Base-by-base conservation (phyloP, 148 eudicot species). In the Cornus suecica region DNA sequence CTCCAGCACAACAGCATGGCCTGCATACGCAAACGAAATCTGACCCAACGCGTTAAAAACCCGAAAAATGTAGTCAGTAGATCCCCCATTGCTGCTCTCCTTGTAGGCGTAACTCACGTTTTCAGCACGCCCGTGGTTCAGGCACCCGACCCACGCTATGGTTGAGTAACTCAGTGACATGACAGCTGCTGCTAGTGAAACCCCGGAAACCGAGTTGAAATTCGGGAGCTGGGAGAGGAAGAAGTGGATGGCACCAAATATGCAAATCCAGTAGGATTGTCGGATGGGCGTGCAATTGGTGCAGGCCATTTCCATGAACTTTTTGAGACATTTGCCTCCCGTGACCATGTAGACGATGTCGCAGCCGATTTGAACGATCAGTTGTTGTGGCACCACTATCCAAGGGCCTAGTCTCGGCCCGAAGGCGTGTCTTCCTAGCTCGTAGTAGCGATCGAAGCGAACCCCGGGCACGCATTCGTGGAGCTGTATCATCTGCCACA, bases 261-360 rank as follows among this genome's bases (percentile, higher is more conserved):
- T 89, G 83, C 91, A 76, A 70, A 94, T 94, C 98, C 97, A 94
- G 48, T 92, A 92, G 24, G 98, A 89, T 67, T 90, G 92, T 70
- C 82, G 77, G 11, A 94, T 75, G 32, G 74, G 76, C 13, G 82
- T 73, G 84, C 97, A 94, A 54, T 75, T 71, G 0, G 90, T 84
- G 71, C 97, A 94, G 10, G 87, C 85, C 7, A 92, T 84, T 78
- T 94, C 97, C 86, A 94, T 75, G 83, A 94, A 94, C 82, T 94
- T 92, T 80, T 85, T 84, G 52, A 92, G 88, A 72, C 98, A 94
- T 56, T 87, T 90, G 0, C 97, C 98, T 41, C 96, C 96, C 2
- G 95, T 94, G 64, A 94, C 98, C 97, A 94, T 92, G 85, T 94
- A 94, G 41, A 94, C 98, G 2, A 94, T 89, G 64, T 92, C 86